Evolutionary conservation across 345 rosid species (phyloP), one percentile per base, ranked within the genome.

Genomic region (Gossypium mustelinum): DNA sequence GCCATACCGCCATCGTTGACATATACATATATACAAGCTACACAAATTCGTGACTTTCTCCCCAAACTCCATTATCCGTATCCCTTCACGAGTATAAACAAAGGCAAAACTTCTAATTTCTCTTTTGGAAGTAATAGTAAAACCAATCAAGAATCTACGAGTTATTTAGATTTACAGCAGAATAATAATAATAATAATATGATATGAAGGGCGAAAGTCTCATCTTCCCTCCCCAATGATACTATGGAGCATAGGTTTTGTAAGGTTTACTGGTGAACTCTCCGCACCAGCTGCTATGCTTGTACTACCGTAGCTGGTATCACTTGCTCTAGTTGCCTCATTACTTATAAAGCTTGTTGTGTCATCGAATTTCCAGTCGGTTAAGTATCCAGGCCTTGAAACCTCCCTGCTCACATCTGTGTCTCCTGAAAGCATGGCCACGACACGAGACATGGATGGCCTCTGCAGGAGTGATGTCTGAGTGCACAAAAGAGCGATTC

Each of bases 341-440:
- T 65, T 77, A 20, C 75, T 81, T 67, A 56, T 13, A 65, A 87
- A 81, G 79, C 77, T 73, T 11, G 78, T 74, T 14, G 79, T 60
- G 59, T 86, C 91, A 18, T 79, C 83, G 27, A 78, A 87, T 74
- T 81, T 87, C 90, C 89, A 89, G 65, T 79, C 87, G 4, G 86
- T 80, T 78, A 90, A 65, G 84, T 90, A 87, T 11, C 89, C 87
- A 13, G 93, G 90, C 77, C 75, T 84, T 1, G 75, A 54, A 20
- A 79, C 73, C 20, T 79, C 82, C 29, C 71, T 66, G 62, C 81
- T 78, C 14, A 90, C 89, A 79, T 88, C 92, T n/a, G 81, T 77
- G 77, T 92, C 97, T 70, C 91, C 92, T 0, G 85, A 81, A 11
- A 92, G 79, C 97, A 92, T 88, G 9, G 87, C 87, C 44, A 88